These are phyloP conservation scores for Neonectria coccinea DNA, from an alignment of 2,329 filamentous ascomycete genomes.

Conservation along the genomic window DNA sequence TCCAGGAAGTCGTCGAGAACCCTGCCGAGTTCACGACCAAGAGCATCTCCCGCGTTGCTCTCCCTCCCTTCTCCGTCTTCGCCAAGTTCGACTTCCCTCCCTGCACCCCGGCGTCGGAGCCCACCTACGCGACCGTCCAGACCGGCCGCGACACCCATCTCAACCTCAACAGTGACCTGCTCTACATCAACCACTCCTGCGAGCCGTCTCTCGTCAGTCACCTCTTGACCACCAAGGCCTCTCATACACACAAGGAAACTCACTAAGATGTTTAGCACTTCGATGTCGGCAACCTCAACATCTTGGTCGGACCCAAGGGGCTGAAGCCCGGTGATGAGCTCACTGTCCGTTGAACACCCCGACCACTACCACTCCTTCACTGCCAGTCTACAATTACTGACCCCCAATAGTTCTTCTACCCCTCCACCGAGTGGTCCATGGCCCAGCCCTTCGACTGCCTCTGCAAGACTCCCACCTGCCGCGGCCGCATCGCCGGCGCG, in stretches of 20 bases:
- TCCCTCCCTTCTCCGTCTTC: constrained; percentile 73
- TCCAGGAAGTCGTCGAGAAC: constrained; percentile 68
- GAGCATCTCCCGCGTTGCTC: constrained; percentile 65
- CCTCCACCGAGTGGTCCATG: constrained; percentile 81
- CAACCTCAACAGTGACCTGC: constrained; percentile 72
- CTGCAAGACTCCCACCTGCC: constrained; percentile 69
- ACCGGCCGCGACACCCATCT: constrained; percentile 67
- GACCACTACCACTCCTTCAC: background rate
- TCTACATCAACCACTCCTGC: constrained; percentile 78
- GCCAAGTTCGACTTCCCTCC: constrained; percentile 75
- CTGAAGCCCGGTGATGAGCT: constrained; percentile 68
- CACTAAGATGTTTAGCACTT: constrained; percentile 62
- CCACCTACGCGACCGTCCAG: constrained; percentile 75
- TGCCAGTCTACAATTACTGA: background rate
- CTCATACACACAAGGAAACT: background rate
- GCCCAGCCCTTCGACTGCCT: constrained; percentile 76
- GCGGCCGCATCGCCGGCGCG: constrained; percentile 72
- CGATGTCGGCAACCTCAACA: constrained; percentile 66
- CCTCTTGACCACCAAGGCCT: constrained; percentile 9
- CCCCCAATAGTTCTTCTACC: constrained; percentile 73
- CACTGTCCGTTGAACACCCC: constrained; percentile 55
- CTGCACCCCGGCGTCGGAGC: constrained; percentile 64
- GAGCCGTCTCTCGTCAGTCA: constrained; percentile 71
- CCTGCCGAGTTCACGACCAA: constrained; percentile 69
- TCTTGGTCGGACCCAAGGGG: constrained; percentile 69